A percentile compares a stretch with the other conserved stretches of the same genome.
Evolutionary conservation across 495 filamentous ascomycete genomes (phyloP).

Genomic region (Podospora pseudocomata): DNA sequence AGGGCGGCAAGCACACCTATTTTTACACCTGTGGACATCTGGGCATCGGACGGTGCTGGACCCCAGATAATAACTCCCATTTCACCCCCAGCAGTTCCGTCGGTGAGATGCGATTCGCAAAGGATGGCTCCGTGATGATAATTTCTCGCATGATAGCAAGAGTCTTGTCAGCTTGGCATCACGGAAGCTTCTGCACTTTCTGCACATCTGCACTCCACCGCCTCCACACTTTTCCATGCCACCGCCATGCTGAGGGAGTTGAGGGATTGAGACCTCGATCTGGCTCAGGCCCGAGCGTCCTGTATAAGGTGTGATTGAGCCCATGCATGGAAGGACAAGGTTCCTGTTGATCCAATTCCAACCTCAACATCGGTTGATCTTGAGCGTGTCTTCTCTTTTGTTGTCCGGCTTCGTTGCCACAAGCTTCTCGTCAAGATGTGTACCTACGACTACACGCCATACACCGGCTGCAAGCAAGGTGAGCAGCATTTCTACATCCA

Average conservation of each 20-base stretch:
- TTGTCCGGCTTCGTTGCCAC: constrained; percentile 12
- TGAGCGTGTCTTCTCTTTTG: background rate
- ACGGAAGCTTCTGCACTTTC: background rate
- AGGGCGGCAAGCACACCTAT: constrained; percentile 2
- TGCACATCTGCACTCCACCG: constrained; percentile 3
- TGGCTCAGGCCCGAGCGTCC: background rate
- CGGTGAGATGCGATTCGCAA: background rate
- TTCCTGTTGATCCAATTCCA: background rate
- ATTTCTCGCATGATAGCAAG: background rate
- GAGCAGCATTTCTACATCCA: constrained; percentile 33
- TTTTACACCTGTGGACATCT: constrained; percentile 2
- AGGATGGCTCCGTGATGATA: background rate
- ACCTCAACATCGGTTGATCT: background rate
- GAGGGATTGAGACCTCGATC: background rate
- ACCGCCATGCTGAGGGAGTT: background rate
- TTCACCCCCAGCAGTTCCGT: background rate
- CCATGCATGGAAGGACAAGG: background rate
- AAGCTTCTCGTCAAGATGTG: constrained; percentile 24
- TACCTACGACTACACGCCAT: constrained; percentile 34
- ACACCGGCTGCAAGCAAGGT: constrained; percentile 24
- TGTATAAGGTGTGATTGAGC: background rate
- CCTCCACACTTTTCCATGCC: background rate
- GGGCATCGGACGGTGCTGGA: background rate
- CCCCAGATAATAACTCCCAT: background rate
- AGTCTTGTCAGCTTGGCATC: background rate